Percentiles rank a stretch among this genome's conserved stretches.
These are phyloP conservation scores for Aaosphaeria arxii DNA, from an alignment of 2,329 filamentous ascomycete genomes.

Conservation along the genomic window DNA sequence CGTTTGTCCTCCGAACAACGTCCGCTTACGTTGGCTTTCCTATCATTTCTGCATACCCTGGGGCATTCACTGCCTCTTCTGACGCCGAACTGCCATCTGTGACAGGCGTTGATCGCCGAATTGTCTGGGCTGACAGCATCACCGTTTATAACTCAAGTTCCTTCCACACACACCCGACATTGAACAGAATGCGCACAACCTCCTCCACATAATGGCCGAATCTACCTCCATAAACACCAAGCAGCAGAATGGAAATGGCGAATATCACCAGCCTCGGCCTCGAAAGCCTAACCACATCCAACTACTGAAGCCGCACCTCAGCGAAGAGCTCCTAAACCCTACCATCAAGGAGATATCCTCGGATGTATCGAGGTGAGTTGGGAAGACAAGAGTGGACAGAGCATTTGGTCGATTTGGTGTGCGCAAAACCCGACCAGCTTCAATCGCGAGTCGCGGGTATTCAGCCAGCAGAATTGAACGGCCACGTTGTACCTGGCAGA, in stretches of 20 bases:
- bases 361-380: slow-evolving; percentile 48
- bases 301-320: slow-evolving; percentile 32
- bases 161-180: too few relatives aligned
- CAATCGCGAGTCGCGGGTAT: too few relatives aligned
- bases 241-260: slow-evolving; percentile 19
- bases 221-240: slow-evolving; percentile 18
- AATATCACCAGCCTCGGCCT: slow-evolving; percentile 31
- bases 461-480: too few relatives aligned
- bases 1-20: not conserved
- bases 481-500: too few relatives aligned
- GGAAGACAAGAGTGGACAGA: slow-evolving; percentile 44
- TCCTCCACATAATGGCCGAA: slow-evolving; percentile 26
- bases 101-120: too few relatives aligned
- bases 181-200: slow-evolving; percentile 16
- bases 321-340: slow-evolving; percentile 25
- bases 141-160: slow-evolving; percentile 4
- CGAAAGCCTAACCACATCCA: slow-evolving; percentile 34
- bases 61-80: slow-evolving; percentile 1
- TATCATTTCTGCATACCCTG: not conserved
- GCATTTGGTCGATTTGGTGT: too few relatives aligned
- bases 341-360: slow-evolving; percentile 23
- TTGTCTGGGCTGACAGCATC: slow-evolving; percentile 27
- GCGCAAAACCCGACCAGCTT: too few relatives aligned
- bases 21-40: not conserved
- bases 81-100: not conserved